Conservation (phyloP, 139 green algal genomes). For the Penium margaritaceum region DNA sequence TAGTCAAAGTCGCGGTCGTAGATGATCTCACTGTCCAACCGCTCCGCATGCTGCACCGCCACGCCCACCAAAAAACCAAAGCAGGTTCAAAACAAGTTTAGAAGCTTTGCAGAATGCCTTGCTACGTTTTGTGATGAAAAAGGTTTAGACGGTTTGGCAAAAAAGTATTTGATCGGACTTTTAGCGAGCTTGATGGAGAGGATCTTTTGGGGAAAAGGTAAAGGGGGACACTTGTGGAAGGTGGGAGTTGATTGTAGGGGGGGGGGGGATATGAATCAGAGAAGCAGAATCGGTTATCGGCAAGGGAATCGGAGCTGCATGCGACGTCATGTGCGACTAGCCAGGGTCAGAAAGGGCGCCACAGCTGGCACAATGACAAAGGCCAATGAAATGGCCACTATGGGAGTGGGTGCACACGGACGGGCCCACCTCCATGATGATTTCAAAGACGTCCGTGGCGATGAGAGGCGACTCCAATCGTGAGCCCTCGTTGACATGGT, state of each 20-base stretch:
- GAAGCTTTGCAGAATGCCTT: too few species aligned
- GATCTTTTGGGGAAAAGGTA: background rate
- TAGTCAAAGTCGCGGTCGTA: constrained; percentile 99
- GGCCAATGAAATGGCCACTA: background rate
- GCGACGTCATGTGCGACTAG: too few species aligned
- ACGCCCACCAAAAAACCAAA: background rate
- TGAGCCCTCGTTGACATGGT: constrained; percentile 85
- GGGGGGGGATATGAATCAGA: background rate
- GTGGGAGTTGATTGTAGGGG: background rate
- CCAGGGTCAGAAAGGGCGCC: too few species aligned
- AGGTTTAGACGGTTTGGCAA: background rate
- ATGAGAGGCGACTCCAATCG: constrained; percentile 73
- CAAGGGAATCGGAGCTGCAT: background rate
- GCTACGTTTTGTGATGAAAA: background rate
- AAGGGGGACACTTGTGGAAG: background rate
- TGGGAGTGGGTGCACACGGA: background rate
- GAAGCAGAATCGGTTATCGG: background rate
- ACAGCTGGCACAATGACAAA: too few species aligned
- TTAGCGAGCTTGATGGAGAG: background rate
- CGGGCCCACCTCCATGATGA: constrained; percentile 65
- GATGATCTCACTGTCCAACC: constrained; percentile 88
- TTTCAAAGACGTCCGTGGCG: constrained; percentile 78
- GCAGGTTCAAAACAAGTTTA: too few species aligned
- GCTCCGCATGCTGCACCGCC: constrained; percentile 61
- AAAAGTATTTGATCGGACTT: background rate